phyloP scores from a whole-genome alignment of 306 rosid species.

The Medicago arabica region DNA sequence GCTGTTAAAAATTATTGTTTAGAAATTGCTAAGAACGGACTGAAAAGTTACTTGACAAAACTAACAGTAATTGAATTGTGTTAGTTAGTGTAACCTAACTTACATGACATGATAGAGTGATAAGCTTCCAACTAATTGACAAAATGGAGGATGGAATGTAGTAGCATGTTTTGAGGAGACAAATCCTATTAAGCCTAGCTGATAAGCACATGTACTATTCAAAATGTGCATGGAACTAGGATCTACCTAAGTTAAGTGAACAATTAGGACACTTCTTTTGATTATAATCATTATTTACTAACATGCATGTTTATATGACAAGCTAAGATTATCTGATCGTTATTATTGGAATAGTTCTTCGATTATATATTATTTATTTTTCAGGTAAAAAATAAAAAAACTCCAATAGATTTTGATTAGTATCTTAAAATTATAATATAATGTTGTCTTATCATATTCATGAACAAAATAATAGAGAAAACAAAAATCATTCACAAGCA shows the following conservation, averaged over 20 bases:
- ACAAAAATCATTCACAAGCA: background rate
- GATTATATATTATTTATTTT: background rate
- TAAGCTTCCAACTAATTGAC: slow-evolving; percentile 18
- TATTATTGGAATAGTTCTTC: background rate
- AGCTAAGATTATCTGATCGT: too few relatives aligned
- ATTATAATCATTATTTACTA: background rate
- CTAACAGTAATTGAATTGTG: slow-evolving; percentile 29
- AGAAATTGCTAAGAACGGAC: slow-evolving; percentile 43
- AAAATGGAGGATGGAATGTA: slow-evolving; percentile 22
- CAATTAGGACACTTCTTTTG: slow-evolving; percentile 37
- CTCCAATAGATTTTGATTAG: background rate
- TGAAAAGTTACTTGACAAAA: slow-evolving; percentile 30
- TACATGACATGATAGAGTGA: slow-evolving; percentile 5
- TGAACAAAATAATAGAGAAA: background rate
- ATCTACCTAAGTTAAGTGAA: slow-evolving; percentile 37
- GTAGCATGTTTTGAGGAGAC: slow-evolving; percentile 20
- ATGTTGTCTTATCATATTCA: background rate
- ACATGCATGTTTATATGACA: background rate
- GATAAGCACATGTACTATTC: background rate
- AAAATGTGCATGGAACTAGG: background rate
- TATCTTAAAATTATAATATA: background rate
- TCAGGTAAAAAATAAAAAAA: background rate
- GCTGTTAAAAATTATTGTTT: slow-evolving; percentile 16
- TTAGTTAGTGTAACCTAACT: slow-evolving; percentile 25
- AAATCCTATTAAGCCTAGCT: slow-evolving; percentile 42